phyloP scores from a whole-genome alignment of 2,329 filamentous ascomycete species.

The Colletotrichum cereale region DNA sequence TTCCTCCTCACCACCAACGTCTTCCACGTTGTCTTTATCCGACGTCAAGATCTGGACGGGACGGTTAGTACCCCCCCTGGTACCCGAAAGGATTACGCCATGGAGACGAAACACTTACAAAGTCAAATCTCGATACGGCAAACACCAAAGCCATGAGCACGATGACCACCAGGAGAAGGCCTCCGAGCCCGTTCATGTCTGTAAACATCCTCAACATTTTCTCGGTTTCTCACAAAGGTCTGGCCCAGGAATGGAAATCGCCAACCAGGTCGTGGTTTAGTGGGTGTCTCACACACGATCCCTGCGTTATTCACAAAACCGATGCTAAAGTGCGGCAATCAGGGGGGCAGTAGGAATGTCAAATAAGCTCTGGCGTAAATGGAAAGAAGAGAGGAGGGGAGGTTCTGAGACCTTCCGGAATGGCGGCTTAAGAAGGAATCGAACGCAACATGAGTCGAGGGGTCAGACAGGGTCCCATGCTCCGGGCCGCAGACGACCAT shows the following conservation, averaged over 20 bases:
- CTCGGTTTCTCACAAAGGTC: neutral
- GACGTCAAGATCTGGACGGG: slow-evolving; percentile 35
- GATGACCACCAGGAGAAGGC: slow-evolving; percentile 32
- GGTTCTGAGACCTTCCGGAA: slow-evolving; percentile 8
- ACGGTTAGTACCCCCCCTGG: neutral
- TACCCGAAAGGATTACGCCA: neutral
- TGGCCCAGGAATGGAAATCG: neutral
- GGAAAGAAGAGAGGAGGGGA: slow-evolving; percentile 1
- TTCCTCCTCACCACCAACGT: slow-evolving; percentile 37
- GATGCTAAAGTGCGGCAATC: slow-evolving; percentile 9
- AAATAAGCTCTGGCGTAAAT: slow-evolving; percentile 4
- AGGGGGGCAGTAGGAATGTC: neutral
- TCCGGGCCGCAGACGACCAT: neutral
- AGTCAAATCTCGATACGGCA: slow-evolving; percentile 38
- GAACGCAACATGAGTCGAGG: slow-evolving; percentile 26
- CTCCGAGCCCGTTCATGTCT: slow-evolving; percentile 27
- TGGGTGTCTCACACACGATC: neutral
- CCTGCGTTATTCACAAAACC: neutral
- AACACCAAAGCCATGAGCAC: slow-evolving; percentile 37
- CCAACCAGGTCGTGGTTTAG: neutral
- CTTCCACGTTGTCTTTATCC: slow-evolving; percentile 25
- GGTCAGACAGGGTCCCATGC: slow-evolving; percentile 30
- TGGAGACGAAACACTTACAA: slow-evolving; percentile 24
- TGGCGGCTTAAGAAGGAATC: neutral
- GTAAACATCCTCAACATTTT: slow-evolving; percentile 40